These are phyloP conservation scores for Cladosporium sp. DNA, from an alignment of 2,329 filamentous ascomycete species.

Conservation along the genomic window DNA sequence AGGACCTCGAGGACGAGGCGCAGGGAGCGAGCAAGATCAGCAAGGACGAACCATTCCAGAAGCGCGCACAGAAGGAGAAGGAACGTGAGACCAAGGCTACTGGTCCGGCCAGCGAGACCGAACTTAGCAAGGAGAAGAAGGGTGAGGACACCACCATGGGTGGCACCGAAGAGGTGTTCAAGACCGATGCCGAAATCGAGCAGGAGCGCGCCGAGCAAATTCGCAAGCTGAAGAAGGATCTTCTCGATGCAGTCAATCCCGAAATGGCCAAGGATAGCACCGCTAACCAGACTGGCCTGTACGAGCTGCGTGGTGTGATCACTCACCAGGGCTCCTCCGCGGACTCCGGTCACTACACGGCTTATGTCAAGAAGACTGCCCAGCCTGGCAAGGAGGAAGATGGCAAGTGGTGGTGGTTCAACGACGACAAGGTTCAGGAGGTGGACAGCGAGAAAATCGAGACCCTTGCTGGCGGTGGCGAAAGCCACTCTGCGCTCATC, in stretches of 20 bases:
- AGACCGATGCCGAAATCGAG: constrained; percentile 90
- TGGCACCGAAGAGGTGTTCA: constrained; percentile 75
- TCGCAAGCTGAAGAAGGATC: constrained; percentile 76
- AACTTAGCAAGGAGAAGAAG: constrained; percentile 42
- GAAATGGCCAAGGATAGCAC: constrained; percentile 70
- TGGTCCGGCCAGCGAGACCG: constrained; percentile 34
- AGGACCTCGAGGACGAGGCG: constrained; percentile 47
- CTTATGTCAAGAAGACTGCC: constrained; percentile 93
- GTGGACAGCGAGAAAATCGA: constrained; percentile 88
- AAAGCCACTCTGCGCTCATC: constrained; percentile 77
- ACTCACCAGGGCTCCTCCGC: constrained; percentile 96
- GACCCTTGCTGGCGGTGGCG: constrained; percentile 73
- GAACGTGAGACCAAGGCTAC: constrained; percentile 34
- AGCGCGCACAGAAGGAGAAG: constrained; percentile 73
- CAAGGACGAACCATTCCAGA: constrained; percentile 66
- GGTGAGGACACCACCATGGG: constrained; percentile 69
- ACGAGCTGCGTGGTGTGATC: constrained; percentile 88
- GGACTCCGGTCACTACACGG: constrained; percentile 96
- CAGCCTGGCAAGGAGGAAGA: constrained; percentile 77
- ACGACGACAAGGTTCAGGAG: constrained; percentile 94
- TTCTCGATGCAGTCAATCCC: constrained; percentile 69
- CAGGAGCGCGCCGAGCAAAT: constrained; percentile 73
- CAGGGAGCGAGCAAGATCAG: constrained; percentile 28
- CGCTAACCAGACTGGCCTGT: constrained; percentile 88
- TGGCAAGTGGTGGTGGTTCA: constrained; percentile 99